Evolutionary conservation across 148 eudicot genomes (phyloP).

Genomic region (Spergularia marina): DNA sequence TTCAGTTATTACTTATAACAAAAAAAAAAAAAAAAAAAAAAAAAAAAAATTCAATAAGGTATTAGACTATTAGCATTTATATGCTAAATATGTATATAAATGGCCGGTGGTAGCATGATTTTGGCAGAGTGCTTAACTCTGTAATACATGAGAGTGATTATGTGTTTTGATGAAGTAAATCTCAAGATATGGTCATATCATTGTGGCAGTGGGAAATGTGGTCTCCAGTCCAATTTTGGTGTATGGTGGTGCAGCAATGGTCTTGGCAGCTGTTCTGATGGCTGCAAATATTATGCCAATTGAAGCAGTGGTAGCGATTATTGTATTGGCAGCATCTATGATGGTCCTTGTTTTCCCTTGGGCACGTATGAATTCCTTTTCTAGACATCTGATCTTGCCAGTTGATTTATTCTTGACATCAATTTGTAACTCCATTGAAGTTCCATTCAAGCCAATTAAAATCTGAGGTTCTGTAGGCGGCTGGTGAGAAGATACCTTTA

Average conservation of each 20-base stretch:
- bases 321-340: constrained; percentile 46
- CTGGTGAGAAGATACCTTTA: constrained; percentile 13
- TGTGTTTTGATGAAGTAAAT: constrained; percentile 31
- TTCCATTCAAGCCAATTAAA: constrained; percentile 2
- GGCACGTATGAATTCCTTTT: constrained; percentile 41
- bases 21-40: neutral
- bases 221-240: constrained; percentile 39
- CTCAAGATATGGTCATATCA: constrained; percentile 37
- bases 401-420: constrained; percentile 16
- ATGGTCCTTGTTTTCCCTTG: constrained; percentile 33
- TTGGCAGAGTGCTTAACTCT: neutral
- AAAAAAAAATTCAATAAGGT: neutral
- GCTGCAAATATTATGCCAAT: constrained; percentile 45
- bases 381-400: constrained; percentile 33
- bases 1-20: no score
- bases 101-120: neutral
- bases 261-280: constrained; percentile 70
- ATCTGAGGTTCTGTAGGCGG: constrained; percentile 11
- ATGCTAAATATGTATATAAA: neutral
- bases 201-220: constrained; percentile 48
- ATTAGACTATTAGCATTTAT: neutral
- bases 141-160: constrained; percentile 14
- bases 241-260: constrained; percentile 60
- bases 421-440: constrained; percentile 3
- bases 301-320: constrained; percentile 52